phyloP scores from a whole-genome alignment of 2,329 filamentous ascomycete genomes.

The Cordyceps fumosorosea region DNA sequence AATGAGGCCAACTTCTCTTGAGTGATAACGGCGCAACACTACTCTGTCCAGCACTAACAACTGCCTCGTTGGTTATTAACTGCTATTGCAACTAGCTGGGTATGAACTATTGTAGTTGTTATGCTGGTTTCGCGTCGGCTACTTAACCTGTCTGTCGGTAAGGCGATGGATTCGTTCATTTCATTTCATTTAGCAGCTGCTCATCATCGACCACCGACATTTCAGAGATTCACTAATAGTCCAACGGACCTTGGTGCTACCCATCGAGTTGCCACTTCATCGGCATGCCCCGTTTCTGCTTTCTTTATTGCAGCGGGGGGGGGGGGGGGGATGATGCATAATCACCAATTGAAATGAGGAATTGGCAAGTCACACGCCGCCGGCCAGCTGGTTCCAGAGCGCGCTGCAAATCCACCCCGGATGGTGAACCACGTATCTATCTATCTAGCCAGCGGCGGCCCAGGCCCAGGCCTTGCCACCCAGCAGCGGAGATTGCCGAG shows the following conservation, averaged over 20 bases:
- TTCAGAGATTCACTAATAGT: not conserved
- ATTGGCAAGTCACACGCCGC: not conserved
- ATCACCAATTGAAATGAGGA: not conserved
- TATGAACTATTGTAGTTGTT: no score
- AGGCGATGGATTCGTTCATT: not conserved
- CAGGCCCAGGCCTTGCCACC: not conserved
- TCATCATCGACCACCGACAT: not conserved
- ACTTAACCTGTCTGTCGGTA: not conserved
- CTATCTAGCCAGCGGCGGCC: not conserved
- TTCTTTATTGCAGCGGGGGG: not conserved
- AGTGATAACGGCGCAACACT: not conserved
- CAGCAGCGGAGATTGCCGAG: constrained; percentile 2
- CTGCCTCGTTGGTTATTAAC: no score
- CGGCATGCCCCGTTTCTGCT: not conserved
- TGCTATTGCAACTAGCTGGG: no score
- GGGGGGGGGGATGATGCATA: not conserved
- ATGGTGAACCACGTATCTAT: not conserved
- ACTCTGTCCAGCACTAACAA: not conserved
- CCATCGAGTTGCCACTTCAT: not conserved
- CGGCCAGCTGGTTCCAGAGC: not conserved
- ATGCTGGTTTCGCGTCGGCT: not conserved
- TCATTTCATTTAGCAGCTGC: not conserved
- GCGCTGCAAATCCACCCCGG: not conserved
- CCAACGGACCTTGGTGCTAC: not conserved
- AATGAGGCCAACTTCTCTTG: not conserved